Evolutionary conservation across 73 alveolate species (phyloP), one percentile per base, ranked within the genome.

Genomic region (Uronychia binucleata): DNA sequence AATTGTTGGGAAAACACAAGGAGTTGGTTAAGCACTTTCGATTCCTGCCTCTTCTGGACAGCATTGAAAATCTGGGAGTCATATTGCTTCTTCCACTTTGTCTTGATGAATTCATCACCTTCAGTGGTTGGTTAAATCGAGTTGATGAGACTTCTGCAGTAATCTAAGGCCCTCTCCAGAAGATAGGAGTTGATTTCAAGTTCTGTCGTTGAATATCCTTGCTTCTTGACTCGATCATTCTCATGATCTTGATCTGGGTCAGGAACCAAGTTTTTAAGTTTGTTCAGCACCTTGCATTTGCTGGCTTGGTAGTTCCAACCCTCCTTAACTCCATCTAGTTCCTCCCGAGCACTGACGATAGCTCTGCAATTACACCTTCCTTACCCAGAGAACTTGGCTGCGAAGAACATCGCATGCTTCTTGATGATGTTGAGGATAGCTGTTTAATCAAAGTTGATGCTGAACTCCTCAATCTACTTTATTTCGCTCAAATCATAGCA

Each of bases 401-500:
- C 0, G 58, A 85, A 85, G 46, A 77, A 59, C 13, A 1, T 25
- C 30, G 87, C 11, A 77, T 58, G 46, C 0, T 28, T 8, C 57
- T 86, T 86, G 75, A 86, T 86, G 28, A 86, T 78, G 60, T 81
- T 78, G 31, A 86, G 31, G 1, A 78, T 59, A 0, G 87, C 85
- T 5, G 92, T 86, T 77, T 58, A 28, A 31, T 86, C 19, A 78
- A 78, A 86, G 33, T 86, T 87, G 1, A 25, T 13, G 25, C 77
- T 35, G 58, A 86, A 86, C 35, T 26, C 27, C 26, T 86, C 92
- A 1, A 78, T 58, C 1, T 77, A 35, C 77, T 59, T 86, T 26
- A 27, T 8, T 27, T 86, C 92, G 35, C 92, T 86, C 26, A 86
- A 29, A 77, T 86, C 92, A 78, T 86, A 86, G 87, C 92, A 86